Base-by-base conservation (phyloP, 2,329 filamentous ascomycete species). In the Aureobasidium mangrovei region DNA sequence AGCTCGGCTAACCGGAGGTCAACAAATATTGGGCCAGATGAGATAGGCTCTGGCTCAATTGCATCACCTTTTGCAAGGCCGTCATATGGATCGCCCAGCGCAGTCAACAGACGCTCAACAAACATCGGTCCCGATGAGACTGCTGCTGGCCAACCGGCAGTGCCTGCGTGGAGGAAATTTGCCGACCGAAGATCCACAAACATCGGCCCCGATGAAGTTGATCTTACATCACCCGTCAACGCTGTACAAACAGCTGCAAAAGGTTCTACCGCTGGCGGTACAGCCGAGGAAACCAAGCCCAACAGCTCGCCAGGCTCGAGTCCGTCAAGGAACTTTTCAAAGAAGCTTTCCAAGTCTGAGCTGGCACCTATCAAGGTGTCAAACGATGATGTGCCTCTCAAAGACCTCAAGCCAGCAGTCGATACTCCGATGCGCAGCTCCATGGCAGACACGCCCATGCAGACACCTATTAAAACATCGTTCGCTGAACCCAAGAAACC, bases 311-410 rank as follows among this genome's bases (percentile, higher is more conserved):
- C 18, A 18, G 18, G 18, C 18, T 18, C 18, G 18, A 18, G 35
- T 18, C 8, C 28, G 2, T 53, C 41, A 7, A 53, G 32, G 7
- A 52, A 52, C 27, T 52, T 31, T 52, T 52, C 48, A 7, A 52
- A 52, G 4, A 53, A 45, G 8, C 9, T 53, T 7, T 10, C 41
- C 12, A 43, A n/a, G 18, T 35, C 32, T 12, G 7, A 7, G 32
- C 32, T 35, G 32, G 32, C 32, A 35, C 32, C 18, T 4, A 42
- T 52, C n/a, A 24, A 10, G 10, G 6, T 43, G 2, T 39, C 48
- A 5, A 39, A 43, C 8, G 28, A 43, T 29, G 39, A 12, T 18
- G 24, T 27, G n/a, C 8, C 24, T 7, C 12, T 44, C 4, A 27
- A 29, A 18, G 12, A n/a, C 12, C 29, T 32, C 18, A 7, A 10